A percentile compares a stretch with the other conserved stretches of the same genome.
Conservation (phyloP, 2,329 filamentous ascomycete species). For the Bisporella sp. region DNA sequence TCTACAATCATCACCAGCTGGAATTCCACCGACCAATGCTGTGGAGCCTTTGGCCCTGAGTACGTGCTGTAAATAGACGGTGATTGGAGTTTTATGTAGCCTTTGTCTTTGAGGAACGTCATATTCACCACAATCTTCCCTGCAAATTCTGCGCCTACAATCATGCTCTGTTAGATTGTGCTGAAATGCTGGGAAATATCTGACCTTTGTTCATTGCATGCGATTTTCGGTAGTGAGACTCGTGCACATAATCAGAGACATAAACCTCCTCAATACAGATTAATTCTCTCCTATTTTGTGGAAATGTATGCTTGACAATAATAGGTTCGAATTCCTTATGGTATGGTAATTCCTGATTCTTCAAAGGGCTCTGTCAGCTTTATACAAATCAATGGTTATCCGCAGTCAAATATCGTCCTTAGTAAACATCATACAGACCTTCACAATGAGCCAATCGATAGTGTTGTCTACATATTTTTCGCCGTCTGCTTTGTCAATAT, state of each 20-base stretch:
- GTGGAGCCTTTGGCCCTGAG: not conserved
- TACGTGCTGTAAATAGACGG: not conserved
- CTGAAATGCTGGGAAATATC: not conserved
- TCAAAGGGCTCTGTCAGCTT: too few relatives aligned
- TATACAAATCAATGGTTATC: too few relatives aligned
- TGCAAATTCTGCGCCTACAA: conserved; percentile 3
- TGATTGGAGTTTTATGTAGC: not conserved
- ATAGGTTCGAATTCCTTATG: conserved; percentile 1
- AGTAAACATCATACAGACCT: not conserved
- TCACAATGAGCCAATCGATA: conserved; percentile 9
- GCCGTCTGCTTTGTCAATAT: conserved; percentile 8
- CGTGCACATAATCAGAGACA: not conserved
- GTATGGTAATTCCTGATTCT: conserved; percentile 1
- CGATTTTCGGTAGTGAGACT: conserved; percentile 10
- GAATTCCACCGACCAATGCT: conserved; percentile 12
- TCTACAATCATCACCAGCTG: conserved; percentile 14
- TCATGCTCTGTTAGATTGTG: not conserved
- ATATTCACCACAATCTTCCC: conserved; percentile 12
- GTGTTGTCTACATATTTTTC: conserved; percentile 7
- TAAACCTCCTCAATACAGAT: conserved; percentile 17
- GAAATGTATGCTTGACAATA: conserved; percentile 4
- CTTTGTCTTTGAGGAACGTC: conserved; percentile 7
- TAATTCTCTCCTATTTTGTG: conserved; percentile 1
- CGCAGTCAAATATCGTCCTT: too few relatives aligned
- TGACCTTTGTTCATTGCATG: conserved; percentile 13